Percentiles rank a stretch among this genome's conserved stretches.
These are phyloP conservation scores for Peribolospora baueri DNA, from an alignment of 768 basidiomycete genomes.

Conservation along the genomic window DNA sequence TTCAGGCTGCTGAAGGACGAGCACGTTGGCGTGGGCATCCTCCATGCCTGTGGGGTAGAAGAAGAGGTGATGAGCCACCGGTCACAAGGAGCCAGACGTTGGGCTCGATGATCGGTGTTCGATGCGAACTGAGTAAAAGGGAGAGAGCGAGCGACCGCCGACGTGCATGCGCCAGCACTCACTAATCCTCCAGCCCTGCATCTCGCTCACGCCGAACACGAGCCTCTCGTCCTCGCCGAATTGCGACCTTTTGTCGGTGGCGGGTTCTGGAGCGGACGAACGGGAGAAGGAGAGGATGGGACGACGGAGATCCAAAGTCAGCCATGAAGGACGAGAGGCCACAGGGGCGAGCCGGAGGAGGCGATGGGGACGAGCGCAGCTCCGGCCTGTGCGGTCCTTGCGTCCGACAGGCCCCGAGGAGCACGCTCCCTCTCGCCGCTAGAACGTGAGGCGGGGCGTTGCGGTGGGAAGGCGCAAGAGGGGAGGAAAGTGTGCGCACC, in stretches of 20 bases:
- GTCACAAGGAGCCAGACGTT: not conserved
- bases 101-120: not conserved
- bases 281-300: too few species aligned
- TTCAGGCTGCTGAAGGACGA: conserved; percentile 7
- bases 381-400: too few species aligned
- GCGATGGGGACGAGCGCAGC: too few species aligned
- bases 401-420: too few species aligned
- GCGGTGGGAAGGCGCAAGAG: too few species aligned
- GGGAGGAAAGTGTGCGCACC: too few species aligned
- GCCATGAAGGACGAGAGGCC: too few species aligned
- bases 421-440: too few species aligned
- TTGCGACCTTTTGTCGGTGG: conserved; percentile 4
- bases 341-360: too few species aligned
- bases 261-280: too few species aligned
- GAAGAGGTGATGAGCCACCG: not conserved
- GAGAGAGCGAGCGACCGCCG: not conserved
- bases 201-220: conserved; percentile 61
- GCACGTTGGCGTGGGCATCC: conserved; percentile 43
- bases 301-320: too few species aligned
- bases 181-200: conserved; percentile 99
- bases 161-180: conserved; percentile 22
- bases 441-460: too few species aligned
- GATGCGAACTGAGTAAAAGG: not conserved
- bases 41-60: conserved; percentile 55
- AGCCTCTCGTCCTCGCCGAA: conserved; percentile 17